Evolutionary conservation across 1,284 basidiomycete species (phyloP), one percentile per base, ranked within the genome.

Genomic region (Ustilago nuda): DNA sequence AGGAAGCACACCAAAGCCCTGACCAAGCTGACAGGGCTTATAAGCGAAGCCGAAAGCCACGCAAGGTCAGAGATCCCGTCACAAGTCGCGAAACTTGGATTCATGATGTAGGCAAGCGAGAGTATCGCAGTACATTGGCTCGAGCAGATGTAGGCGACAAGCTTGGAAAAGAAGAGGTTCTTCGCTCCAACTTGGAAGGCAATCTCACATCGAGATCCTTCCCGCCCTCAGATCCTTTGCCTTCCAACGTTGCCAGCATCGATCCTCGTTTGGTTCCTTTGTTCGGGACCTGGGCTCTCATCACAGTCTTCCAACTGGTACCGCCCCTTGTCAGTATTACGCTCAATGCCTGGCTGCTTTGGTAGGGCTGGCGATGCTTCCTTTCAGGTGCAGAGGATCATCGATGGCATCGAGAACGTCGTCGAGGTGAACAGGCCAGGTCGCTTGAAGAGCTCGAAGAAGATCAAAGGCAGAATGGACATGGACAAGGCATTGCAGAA

Each of bases 281-380:
- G 11, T 79, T 73, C 36, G 41, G 8, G 7, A n/a, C 27, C 6
- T 79, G 76, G 78, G 55, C 63, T 1, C 30, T 61, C 19, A 17
- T 73, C 45, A 72, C 63, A 9, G 30, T 55, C 13, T 27, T 76
- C 3, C 43, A 60, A 17, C 3, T 61, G 32, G 17, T 80, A 0
- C 66, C 63, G 4, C 36, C 41, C 2, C 30, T 61, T 19, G 17
- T 71, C 27, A 64, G 66, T 50, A 63, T 80, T 4, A 13, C 45
- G 1, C 50, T 67, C 55, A 78, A 78, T 56, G 76, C 73, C 7
- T 79, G 72, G 72, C 53, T 80, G n/a, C 52, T 66, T 11, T 80
- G 76, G 73, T 80, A 62, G 61, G 56, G 52, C 13, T 78, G 61
- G 59, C 41, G 61, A 2, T 50, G 36, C 0, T 33, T 78, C 3